A percentile compares a stretch with the other conserved stretches of the same genome.
Evolutionary conservation across 2,329 filamentous ascomycete species (phyloP).

Genomic region (Pleurostoma richardsiae): DNA sequence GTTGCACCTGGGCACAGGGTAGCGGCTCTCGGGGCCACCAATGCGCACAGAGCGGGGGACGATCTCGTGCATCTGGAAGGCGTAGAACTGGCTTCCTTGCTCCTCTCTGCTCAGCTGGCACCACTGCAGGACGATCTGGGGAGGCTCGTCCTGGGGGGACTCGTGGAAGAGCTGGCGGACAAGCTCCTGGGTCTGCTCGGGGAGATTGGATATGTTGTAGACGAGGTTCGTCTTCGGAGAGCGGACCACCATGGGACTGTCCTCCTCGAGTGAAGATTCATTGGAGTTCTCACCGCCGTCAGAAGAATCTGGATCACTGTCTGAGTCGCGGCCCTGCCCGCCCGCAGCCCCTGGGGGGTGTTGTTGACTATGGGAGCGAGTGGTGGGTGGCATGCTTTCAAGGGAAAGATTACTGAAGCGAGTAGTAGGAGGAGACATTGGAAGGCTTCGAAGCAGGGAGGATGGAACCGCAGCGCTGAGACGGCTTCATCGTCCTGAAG

Average conservation of each 20-base stretch:
- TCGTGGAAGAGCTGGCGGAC: constrained; percentile 37
- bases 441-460: constrained; percentile 10
- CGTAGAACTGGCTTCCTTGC: constrained; percentile 36
- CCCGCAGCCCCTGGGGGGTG: constrained; percentile 13
- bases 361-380: constrained; percentile 22
- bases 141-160: constrained; percentile 27
- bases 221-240: constrained; percentile 27
- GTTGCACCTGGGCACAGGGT: constrained; percentile 39
- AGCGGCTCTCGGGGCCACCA: constrained; percentile 31
- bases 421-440: constrained; percentile 26
- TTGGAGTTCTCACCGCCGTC: constrained; percentile 12
- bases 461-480: too few species aligned
- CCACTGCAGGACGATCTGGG: constrained; percentile 42
- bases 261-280: constrained; percentile 4
- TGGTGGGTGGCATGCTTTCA: constrained; percentile 28
- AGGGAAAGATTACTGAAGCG: constrained; percentile 36
- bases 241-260: constrained; percentile 11
- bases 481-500: too few species aligned
- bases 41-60: constrained; percentile 48
- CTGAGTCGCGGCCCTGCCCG: constrained; percentile 6
- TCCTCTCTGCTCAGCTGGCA: constrained; percentile 35
- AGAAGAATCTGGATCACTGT: constrained; percentile 12
- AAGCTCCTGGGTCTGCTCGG: constrained; percentile 25
- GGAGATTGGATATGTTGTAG: constrained; percentile 34
- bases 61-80: constrained; percentile 51